Evolutionary conservation across 192 early-diverging fungal genomes (phyloP), one percentile per base, ranked within the genome.

Genomic region (Backusella westeae): DNA sequence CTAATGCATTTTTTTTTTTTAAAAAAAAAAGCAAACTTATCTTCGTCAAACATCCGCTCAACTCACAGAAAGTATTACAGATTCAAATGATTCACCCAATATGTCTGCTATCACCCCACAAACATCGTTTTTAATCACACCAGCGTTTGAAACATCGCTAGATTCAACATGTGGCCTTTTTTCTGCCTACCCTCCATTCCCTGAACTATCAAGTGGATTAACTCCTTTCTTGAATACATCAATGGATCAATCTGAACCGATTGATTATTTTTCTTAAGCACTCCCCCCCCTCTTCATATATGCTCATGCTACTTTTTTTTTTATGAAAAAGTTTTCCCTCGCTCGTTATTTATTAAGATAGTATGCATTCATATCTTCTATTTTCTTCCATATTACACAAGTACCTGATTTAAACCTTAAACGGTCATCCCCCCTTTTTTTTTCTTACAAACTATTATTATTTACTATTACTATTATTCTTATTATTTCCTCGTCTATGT

Each of bases 21-120:
- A n/a, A 49, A 49, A 49, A 49, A 49, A 53, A 67, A 34, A 68
- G 39, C 65, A 75, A 39, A 19, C 65, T 17, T 75, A 75, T 14
- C 65, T 75, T 49, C 74, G 74, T 32, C 21, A 75, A 34, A 34
- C 65, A 21, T 75, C 74, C 15, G 74, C 74, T n/a, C 21, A 68
- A 34, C 14, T 75, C 29, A 44, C 59, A 42, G 26, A 23, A 39
- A 42, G 21, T 29, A 42, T 14, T 69, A 2, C 23, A 39, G 68
- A 23, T 41, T 1, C 21, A 39, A 41, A 17, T 42, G 3, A 35
- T 39, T n/a, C 68, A 23, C n/a, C 34, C 4, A 15, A 34, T 4
- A 23, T 63, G 12, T 4, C 56, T 63, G 56, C 12, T 29, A 1
- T 29, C 5, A 29, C 23, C 23, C 56, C 56, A 29, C 21, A 63